Evolutionary conservation across 805 yeast genomes (phyloP).

Genomic region (Ogataea salicorniae): DNA sequence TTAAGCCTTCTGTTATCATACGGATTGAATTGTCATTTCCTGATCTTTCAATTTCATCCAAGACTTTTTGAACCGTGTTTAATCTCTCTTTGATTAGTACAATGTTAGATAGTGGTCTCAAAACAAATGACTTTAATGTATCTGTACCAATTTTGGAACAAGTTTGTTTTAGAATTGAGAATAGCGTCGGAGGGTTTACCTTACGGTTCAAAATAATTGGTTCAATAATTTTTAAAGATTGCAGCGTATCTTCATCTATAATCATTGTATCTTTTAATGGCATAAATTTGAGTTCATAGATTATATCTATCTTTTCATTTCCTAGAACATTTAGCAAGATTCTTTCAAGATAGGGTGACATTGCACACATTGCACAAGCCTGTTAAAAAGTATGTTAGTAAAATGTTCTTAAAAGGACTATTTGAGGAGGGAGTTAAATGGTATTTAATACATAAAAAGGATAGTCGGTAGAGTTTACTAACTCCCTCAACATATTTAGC

Average conservation of each 20-base stretch:
- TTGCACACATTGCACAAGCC: constrained; percentile 5
- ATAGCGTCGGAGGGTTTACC: constrained; percentile 10
- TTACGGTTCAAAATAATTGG: neutral
- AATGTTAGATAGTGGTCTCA: constrained; percentile 30
- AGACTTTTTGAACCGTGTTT: constrained; percentile 24
- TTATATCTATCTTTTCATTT: constrained; percentile 2
- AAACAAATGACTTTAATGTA: constrained; percentile 31
- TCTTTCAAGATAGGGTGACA: constrained; percentile 8
- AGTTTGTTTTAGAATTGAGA: constrained; percentile 22
- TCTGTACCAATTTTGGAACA: constrained; percentile 28
- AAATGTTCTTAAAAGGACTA: neutral
- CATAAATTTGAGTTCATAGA: constrained; percentile 1
- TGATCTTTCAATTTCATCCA: constrained; percentile 4
- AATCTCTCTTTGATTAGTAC: constrained; percentile 27
- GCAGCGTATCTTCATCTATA: constrained; percentile 27
- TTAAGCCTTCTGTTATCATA: constrained; percentile 14
- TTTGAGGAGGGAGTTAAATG: neutral
- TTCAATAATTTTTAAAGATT: constrained; percentile 20
- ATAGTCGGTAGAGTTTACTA: constrained; percentile 2
- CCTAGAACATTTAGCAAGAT: neutral
- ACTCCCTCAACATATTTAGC: constrained; percentile 1
- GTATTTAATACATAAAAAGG: constrained; percentile 3
- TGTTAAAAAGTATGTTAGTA: neutral
- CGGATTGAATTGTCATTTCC: constrained; percentile 18
- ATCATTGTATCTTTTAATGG: constrained; percentile 15